Evolutionary conservation across 176 grass and related monocot species (phyloP), one percentile per base, ranked within the genome.

Genomic region (Oryza glumipatula): DNA sequence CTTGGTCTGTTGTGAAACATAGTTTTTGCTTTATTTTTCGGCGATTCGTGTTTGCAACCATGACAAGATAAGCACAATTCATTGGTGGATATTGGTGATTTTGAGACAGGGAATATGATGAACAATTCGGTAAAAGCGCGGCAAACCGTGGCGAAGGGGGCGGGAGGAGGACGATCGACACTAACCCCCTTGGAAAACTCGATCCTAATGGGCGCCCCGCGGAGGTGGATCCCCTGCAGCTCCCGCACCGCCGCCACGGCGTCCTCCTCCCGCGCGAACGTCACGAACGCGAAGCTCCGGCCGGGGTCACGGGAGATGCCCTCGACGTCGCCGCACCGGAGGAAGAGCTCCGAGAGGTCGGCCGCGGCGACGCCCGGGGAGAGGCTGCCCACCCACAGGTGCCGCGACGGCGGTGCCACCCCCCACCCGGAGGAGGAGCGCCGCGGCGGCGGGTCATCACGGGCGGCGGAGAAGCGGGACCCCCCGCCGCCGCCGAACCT

Each of bases 101-200:
- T 78, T 10, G 51, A 88, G 78, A 58, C 74, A 75, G 80, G 76
- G 69, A 76, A 73, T 56, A 77, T 47, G 69, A 49, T 47, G 69
- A 49, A 88, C 78, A 80, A 85, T 38, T 61, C 23, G 70, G 38
- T 67, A 81, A 68, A 76, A 68, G 77, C 38, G 47, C 28, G 30
- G 74, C 77, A 67, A 77, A 65, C 60, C 33, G 64, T 70, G 77
- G 68, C 68, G 74, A 68, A 71, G 85, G 33, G 33, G 33, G 70
- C 70, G 23, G 70, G 41, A 86, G 83, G 76, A 87, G 83, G 76
- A 87, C 85, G 61, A 67, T 95, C 86, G 89, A 86, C 67, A 98
- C 96, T 95, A 94, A 95, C 96, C 96, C 96, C 96, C 91, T 98
- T 95, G 80, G 93, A 90, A 94, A 95, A 98, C 81, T 98, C 93